phyloP scores from a whole-genome alignment of 352 stramenopile genomes.

The Phytophthora citrophthora region DNA sequence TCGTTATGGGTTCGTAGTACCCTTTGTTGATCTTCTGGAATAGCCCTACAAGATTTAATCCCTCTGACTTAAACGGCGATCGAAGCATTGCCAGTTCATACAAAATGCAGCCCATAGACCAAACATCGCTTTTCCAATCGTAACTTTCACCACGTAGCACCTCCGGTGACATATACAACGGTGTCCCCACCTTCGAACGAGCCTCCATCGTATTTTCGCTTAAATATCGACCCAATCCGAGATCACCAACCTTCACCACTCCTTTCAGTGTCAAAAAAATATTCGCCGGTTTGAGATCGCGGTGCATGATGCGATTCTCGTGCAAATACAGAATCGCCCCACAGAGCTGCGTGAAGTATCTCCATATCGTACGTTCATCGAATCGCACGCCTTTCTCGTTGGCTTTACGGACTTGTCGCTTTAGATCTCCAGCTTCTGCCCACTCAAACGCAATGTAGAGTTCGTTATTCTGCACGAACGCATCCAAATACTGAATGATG shows the following conservation, averaged over 20 bases:
- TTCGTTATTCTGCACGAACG: conserved; percentile 91
- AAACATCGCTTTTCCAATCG: conserved; percentile 96
- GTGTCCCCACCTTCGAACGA: conserved; percentile 93
- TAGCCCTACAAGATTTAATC: conserved; percentile 89
- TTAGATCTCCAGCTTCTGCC: conserved; percentile 93
- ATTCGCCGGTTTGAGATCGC: conserved; percentile 95
- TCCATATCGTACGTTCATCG: conserved; percentile 94
- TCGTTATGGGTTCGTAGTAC: conserved; percentile 69
- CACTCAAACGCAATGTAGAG: conserved; percentile 95
- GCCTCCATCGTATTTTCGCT: conserved; percentile 85
- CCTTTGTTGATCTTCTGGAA: conserved; percentile 94
- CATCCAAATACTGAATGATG: conserved; percentile 93
- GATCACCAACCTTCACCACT: conserved; percentile 89
- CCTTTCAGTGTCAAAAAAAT: conserved; percentile 93
- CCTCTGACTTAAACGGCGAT: conserved; percentile 94
- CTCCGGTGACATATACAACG: conserved; percentile 96
- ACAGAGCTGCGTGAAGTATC: conserved; percentile 93
- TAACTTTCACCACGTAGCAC: conserved; percentile 94
- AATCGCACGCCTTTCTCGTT: conserved; percentile 86
- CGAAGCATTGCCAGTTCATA: conserved; percentile 96
- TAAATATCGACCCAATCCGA: conserved; percentile 77
- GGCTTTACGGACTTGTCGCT: conserved; percentile 92
- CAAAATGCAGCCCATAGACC: conserved; percentile 94
- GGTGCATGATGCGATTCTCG: conserved; percentile 92
- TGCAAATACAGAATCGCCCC: conserved; percentile 90